Conservation (phyloP, 805 yeast genomes). For the Debaryomyces prosopidis region DNA sequence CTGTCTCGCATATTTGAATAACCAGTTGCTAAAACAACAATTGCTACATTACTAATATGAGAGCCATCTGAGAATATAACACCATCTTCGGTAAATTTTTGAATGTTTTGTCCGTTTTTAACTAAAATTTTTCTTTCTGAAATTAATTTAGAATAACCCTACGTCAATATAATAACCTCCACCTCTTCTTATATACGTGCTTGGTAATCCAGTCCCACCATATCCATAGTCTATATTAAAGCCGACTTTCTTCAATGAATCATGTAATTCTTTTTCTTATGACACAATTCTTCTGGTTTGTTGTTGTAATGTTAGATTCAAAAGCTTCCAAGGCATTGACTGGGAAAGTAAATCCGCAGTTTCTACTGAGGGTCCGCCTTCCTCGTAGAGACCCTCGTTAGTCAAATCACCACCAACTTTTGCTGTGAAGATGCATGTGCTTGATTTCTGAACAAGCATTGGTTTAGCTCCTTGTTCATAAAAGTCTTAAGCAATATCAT, state of each 20-base stretch:
- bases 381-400: conserved; percentile 30
- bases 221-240: conserved; percentile 41
- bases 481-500: conserved; percentile 46
- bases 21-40: conserved; percentile 48
- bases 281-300: conserved; percentile 25
- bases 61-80: conserved; percentile 44
- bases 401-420: conserved; percentile 28
- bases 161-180: conserved; percentile 50
- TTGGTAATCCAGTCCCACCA: conserved; percentile 43
- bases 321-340: conserved; percentile 32
- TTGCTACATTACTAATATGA: conserved; percentile 25
- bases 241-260: conserved; percentile 25
- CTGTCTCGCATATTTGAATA: conserved; percentile 42
- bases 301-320: conserved; percentile 29
- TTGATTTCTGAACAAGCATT: conserved; percentile 46
- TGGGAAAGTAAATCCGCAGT: conserved; percentile 38
- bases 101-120: conserved; percentile 31
- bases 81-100: conserved; percentile 33
- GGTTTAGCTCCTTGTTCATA: conserved; percentile 43
- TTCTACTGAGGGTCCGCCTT: conserved; percentile 34
- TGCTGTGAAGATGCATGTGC: conserved; percentile 42
- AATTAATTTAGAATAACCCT: conserved; percentile 42
- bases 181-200: conserved; percentile 37
- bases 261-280: conserved; percentile 1
- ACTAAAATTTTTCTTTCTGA: conserved; percentile 39